phyloP scores from a whole-genome alignment of 1,284 basidiomycete species.

The Cryptococcus sp. region DNA sequence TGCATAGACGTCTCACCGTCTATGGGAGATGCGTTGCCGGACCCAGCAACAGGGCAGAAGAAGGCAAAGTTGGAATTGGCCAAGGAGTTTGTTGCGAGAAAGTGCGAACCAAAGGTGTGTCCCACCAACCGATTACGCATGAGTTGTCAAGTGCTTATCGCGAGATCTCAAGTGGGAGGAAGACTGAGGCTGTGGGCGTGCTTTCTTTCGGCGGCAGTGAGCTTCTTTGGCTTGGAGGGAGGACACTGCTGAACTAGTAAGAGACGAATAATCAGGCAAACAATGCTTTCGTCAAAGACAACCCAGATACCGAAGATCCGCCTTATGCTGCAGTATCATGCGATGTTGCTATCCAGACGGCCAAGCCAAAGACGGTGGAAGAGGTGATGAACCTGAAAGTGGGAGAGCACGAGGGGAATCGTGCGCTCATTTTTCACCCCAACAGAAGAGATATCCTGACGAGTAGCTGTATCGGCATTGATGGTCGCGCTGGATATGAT shows the following conservation, averaged over 20 bases:
- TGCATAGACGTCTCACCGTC: constrained; percentile 79
- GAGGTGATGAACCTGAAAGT: constrained; percentile 64
- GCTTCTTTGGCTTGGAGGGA: constrained; percentile 25
- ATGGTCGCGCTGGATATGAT: constrained; percentile 75
- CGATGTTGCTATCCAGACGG: constrained; percentile 70
- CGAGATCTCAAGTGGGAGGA: constrained; percentile 82
- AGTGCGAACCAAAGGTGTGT: constrained; percentile 78
- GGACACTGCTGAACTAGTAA: constrained; percentile 20
- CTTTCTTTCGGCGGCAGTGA: constrained; percentile 75
- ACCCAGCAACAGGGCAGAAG: constrained; percentile 54
- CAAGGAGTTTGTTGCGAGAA: constrained; percentile 77
- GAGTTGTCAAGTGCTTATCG: background rate
- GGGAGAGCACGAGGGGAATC: constrained; percentile 41
- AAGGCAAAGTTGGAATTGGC: constrained; percentile 73
- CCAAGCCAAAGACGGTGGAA: constrained; percentile 67
- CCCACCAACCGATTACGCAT: background rate
- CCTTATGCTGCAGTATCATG: constrained; percentile 68
- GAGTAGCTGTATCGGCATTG: constrained; percentile 73
- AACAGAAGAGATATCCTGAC: background rate
- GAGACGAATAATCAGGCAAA: constrained; percentile 68
- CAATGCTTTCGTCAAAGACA: constrained; percentile 46
- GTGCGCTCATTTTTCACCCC: constrained; percentile 20
- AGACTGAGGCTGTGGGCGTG: constrained; percentile 86
- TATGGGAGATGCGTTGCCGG: constrained; percentile 64
- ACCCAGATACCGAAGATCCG: constrained; percentile 38